Conservation (phyloP, 169 alveolate species). For the Eimeria tenella region DNA sequence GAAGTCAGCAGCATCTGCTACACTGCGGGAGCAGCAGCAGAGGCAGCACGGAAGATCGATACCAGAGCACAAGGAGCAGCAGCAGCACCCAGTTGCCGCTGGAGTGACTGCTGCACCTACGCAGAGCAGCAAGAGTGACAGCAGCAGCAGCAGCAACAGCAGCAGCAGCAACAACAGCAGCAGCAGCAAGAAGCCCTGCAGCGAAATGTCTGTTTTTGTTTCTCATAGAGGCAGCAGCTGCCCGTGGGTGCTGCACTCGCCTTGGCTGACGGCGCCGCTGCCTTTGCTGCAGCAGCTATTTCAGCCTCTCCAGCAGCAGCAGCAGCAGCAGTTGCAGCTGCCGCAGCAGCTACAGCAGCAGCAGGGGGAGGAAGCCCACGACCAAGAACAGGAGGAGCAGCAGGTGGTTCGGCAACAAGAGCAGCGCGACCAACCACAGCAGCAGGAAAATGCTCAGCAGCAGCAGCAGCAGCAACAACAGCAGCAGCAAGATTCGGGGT, state of each 20-base stretch:
- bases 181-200: constrained; percentile 53
- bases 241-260: constrained; percentile 20
- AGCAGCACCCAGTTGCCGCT: constrained; percentile 13
- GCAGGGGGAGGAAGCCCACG: background rate
- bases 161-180: background rate
- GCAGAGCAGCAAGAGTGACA: background rate
- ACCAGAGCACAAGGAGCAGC: background rate
- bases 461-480: background rate
- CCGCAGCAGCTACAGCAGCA: background rate
- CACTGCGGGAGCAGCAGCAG: background rate
- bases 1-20: too few relatives aligned
- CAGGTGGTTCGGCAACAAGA: background rate
- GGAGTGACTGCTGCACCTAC: background rate
- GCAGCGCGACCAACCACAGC: constrained; percentile 1
- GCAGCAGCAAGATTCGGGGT: background rate
- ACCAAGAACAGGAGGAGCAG: background rate
- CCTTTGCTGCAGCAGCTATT: constrained; percentile 54
- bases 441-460: background rate
- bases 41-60: background rate
- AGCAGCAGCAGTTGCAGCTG: constrained; percentile 1
- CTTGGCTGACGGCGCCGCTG: constrained; percentile 41
- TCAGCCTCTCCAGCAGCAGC: constrained; percentile 1
- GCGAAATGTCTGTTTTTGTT: background rate
- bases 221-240: background rate
- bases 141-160: constrained; percentile 14